A percentile compares a stretch with the other conserved stretches of the same genome.
These are phyloP conservation scores for Zymoseptoria ardabiliae DNA, from an alignment of 2,329 filamentous ascomycete species.

Conservation along the genomic window DNA sequence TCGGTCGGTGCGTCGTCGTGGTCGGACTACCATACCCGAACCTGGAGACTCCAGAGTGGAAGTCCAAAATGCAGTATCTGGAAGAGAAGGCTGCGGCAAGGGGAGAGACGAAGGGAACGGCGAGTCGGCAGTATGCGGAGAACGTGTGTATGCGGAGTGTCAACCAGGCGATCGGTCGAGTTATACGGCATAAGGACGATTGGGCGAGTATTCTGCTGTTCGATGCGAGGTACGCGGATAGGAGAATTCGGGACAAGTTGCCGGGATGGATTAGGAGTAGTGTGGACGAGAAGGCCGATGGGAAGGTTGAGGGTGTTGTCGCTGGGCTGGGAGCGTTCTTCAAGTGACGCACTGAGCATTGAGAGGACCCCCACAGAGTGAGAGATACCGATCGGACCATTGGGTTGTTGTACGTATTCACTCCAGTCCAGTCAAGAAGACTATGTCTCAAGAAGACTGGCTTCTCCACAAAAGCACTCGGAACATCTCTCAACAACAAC, in stretches of 20 bases:
- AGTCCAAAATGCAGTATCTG: conserved; percentile 81
- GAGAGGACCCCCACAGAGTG: too few species aligned
- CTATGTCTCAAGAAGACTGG: background rate
- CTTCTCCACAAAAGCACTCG: background rate
- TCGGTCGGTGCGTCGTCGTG: conserved; percentile 86
- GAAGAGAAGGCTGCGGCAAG: conserved; percentile 49
- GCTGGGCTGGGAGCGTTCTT: conserved; percentile 11
- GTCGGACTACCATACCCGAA: conserved; percentile 92
- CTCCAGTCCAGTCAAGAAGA: too few species aligned
- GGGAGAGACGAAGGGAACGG: conserved; percentile 34
- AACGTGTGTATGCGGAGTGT: conserved; percentile 95
- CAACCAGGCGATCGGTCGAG: conserved; percentile 91
- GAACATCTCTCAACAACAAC: background rate
- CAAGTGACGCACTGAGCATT: background rate
- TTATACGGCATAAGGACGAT: conserved; percentile 79
- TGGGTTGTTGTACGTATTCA: too few species aligned
- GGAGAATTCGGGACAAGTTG: conserved; percentile 68
- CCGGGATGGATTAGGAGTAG: conserved; percentile 71
- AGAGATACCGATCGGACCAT: too few species aligned
- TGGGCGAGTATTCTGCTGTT: conserved; percentile 85
- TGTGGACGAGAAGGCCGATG: conserved; percentile 3
- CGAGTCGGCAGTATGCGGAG: conserved; percentile 76
- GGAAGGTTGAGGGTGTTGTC: conserved; percentile 4
- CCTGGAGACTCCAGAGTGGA: conserved; percentile 82
- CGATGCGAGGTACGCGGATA: conserved; percentile 69